Base-by-base conservation (phyloP, 2,329 filamentous ascomycete genomes). In the Plenodomus lindquistii region DNA sequence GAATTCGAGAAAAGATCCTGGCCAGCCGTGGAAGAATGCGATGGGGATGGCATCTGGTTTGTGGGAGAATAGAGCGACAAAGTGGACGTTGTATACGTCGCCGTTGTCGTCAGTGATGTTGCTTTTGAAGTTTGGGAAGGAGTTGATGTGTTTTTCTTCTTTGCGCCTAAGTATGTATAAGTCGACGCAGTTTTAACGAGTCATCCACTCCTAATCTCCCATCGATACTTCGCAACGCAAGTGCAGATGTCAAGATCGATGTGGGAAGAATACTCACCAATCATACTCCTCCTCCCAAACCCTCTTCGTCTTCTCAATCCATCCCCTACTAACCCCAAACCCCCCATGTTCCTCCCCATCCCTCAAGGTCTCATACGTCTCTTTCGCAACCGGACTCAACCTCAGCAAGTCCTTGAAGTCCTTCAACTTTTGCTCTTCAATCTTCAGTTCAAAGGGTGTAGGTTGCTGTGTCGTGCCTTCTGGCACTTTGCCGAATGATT, bases 1-100 rank as follows among this genome's bases (percentile, higher is more conserved):
- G 55, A 85, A 85, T 52, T 85, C 83, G 0, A 80, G 61, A 49
- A 83, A 80, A 1, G 72, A 66, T 17, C 72, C 73, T 1, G 81
- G 81, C 80, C 80, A 84, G 38, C 82, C 82, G 52, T 84, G 81
- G n/a, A 80, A 60, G 10, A 82, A 70, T 2, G 76, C 55, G 9
- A 84, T 54, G 0, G 82, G 81, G 1, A 79, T 71, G 0, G 82
- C 82, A 50, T 79, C 73, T 1, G 65, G 36, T 16, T 75, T 77
- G 34, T 72, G 55, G 0, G 81, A 84, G 51, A 84, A 85, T 0
- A 85, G 68, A 0, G 75, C 81, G 1, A 74, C 62, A 57, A 85
- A 85, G 57, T 84, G 81, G 35, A 84, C 69, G 3, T 72, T 61
- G 46, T 77, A 71, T 1, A 55, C 59, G 10, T 54, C 52, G 16